Evolutionary conservation across 352 stramenopile species (phyloP), one percentile per base, ranked within the genome.

Genomic region (Pythium apleroticum): DNA sequence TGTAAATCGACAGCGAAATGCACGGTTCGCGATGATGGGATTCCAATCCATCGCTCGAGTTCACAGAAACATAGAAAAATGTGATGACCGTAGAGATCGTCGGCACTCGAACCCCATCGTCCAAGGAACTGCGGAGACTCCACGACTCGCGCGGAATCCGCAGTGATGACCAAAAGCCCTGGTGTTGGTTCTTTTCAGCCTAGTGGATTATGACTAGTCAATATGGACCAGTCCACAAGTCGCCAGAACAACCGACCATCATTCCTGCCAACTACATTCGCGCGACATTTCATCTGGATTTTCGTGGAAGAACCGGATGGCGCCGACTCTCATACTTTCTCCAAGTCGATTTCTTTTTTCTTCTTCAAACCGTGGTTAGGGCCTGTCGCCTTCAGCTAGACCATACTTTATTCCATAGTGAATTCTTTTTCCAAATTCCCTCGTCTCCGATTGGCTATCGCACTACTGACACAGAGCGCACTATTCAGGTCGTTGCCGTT

Each of bases 341-440:
- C 19, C 54, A 63, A 69, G 63, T 52, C 30, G 45, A 53, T 60
- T 69, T 69, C 63, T 68, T 69, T 69, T 69, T 69, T 60, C 46
- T 63, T 55, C 35, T 48, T 60, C 39, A 63, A 63, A 10, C 1
- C 48, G 63, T 12, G 52, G 45, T 30, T 69, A 69, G 63, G 63
- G 39, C 27, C 49, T 10, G 27, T 8, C 22, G 10, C 0, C 17
- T 14, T 30, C 10, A 8, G 41, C 4, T 4, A 1, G 19, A n/a
- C 22, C 7, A 69, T 69, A 69, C 63, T 64, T 60, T 57, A 31
- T 60, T 69, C 53, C 54, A 60, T 69, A 69, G 45, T 53, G 39
- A 30, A 61, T 69, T 69, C 63, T 68, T 68, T 68, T 62, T 68
- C 60, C 52, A 33, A 25, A 11, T 22, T 19, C 27, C 1, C 45